Evolutionary conservation across 257 asterid species (phyloP), one percentile per base, ranked within the genome.

Genomic region (Penstemon newberryi): DNA sequence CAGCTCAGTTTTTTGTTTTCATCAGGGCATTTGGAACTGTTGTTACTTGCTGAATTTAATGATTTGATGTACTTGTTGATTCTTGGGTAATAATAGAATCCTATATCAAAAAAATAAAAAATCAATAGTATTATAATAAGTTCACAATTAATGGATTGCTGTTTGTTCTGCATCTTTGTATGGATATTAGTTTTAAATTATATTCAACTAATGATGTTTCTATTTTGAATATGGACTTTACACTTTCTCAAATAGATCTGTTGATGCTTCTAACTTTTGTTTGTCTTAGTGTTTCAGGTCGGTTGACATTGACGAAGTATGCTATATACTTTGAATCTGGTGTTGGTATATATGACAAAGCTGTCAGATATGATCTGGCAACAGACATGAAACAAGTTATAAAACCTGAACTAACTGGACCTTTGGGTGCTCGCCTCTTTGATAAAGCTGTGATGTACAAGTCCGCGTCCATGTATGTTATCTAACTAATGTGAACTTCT

Each of bases 401-500:
- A 79, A 91, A 84, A 81, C 96, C 98, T 61, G 97, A 91, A 74
- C 74, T 91, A 70, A 91, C 98, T 15, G 96, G 98, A 70, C 98
- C 98, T n/a, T 74, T 91, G 79, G 98, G 98, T 70, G 91, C 94
- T 72, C 96, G 96, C 69, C 86, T 91, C 76, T 91, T 91, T 70
- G 98, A 91, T 73, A 91, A 87, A 84, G 96, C 96, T 56, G 95
- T 91, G 76, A 87, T 91, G 98, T 91, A 91, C 89, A 91, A 89
- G 80, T 87, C 96, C 56, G 66, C 84, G 74, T 77, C 90, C 74
- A 75, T 69, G 98, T 91, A 84, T 72, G 95, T 66, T 82, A 60
- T 73, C 86, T 78, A 69, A 55, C 75, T 50, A 57, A 65, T 63
- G 63, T 73, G 64, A 70, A 71, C 51, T 10, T 63, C 33, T 8